Base-by-base conservation (phyloP, 148 eudicot species). In the Agrostemma githago region DNA sequence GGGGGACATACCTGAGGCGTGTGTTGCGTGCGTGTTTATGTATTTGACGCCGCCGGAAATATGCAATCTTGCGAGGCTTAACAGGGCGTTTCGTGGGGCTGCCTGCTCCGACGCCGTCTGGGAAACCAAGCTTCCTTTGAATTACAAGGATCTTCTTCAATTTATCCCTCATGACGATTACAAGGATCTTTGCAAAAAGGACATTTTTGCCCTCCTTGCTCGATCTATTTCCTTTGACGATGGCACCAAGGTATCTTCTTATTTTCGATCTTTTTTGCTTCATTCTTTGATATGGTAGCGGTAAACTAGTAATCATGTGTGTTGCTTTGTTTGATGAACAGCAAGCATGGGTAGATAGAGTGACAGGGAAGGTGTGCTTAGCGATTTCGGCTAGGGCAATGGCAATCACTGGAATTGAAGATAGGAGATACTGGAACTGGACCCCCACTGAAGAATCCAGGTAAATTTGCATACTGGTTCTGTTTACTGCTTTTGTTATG, bases 371-470 rank as follows among this genome's bases (percentile, higher is more conserved):
- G 79, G 88, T 91, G 72, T 94, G 97, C 84, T 78, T 89, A 82
- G 86, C 97, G 8, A 81, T 91, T 20, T 89, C 97, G 10, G 89
- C 97, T 0, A 89, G 77, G 79, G 91, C 84, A 65, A 87, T 94
- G 98, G 65, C 88, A 5, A 94, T 94, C 51, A 94, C 98, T 11
- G 97, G 97, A 76, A 91, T 94, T 74, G 98, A 94, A 54, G 98
- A 94, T 83, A 79, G 93, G 82, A 84, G 98, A 80, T 91, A 94
- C 72, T 94, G 98, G 98, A 94, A 83, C 79, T 94, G 98, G 98
- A 69, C 88, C 76, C 85, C 95, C 17, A 91, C 98, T 19, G 98
- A 91, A 77, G 98, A 94, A 84, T 94, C 97, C 74, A 88, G 98
- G 98, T 94, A 67, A 65, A 53, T 17, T 15, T 9, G 54, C 2